Conservation (phyloP, 768 basidiomycete species). For the Trametes cubensis region DNA sequence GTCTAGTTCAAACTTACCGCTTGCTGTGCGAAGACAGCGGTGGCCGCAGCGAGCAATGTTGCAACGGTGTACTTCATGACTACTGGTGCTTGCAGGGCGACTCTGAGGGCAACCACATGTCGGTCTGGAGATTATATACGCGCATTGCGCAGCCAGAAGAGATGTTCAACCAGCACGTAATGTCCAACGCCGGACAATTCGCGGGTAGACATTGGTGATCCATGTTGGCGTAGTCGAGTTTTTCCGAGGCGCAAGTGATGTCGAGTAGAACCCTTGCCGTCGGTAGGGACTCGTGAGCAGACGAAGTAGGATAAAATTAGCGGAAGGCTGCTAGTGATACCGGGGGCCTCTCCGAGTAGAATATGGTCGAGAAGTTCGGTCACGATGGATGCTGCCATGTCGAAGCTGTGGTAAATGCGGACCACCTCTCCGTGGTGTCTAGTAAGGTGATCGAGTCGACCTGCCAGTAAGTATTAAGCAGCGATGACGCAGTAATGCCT, state of each 20-base stretch:
- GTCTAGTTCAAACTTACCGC: conserved; percentile 16
- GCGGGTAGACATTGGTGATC: conserved; percentile 8
- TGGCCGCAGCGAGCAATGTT: conserved; percentile 27
- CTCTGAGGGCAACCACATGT: background rate
- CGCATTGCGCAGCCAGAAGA: background rate
- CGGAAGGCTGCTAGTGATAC: background rate
- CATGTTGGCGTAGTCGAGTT: conserved; percentile 15
- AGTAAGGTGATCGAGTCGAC: too few species aligned
- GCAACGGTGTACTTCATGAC: conserved; percentile 30
- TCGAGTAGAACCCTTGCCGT: background rate
- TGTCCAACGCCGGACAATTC: conserved; percentile 15
- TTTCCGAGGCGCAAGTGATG: conserved; percentile 4
- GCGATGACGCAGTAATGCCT: too few species aligned
- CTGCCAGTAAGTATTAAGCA: too few species aligned
- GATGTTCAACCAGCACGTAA: background rate
- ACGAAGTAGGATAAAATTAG: conserved; percentile 1
- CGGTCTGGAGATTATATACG: conserved; percentile 15
- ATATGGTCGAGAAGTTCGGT: background rate
- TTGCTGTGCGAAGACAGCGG: conserved; percentile 29
- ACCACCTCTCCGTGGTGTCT: too few species aligned
- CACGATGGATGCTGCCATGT: too few species aligned
- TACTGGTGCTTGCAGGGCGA: background rate
- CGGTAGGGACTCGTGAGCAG: conserved; percentile 15
- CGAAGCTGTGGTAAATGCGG: too few species aligned
- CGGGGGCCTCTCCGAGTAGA: background rate